Evolutionary conservation across 306 rosid genomes (phyloP).

Genomic region (Gillenia trifoliata): DNA sequence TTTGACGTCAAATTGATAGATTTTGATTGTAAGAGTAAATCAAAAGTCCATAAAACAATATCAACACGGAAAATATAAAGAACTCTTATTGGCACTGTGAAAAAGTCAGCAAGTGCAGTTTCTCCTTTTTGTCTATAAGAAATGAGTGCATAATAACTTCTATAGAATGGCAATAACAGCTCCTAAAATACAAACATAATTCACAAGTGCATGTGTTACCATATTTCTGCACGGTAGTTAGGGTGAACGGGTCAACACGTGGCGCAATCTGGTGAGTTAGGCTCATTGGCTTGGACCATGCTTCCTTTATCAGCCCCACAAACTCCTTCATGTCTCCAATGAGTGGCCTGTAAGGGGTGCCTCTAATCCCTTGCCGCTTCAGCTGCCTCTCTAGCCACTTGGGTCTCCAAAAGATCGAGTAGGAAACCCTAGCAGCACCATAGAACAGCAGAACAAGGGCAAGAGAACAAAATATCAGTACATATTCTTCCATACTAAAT

Average conservation of each 20-base stretch:
- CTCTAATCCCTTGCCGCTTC: slow-evolving; percentile 43
- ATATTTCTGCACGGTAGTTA: slow-evolving; percentile 26
- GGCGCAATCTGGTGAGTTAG: slow-evolving; percentile 36
- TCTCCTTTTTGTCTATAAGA: too few relatives aligned
- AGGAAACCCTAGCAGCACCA: slow-evolving; percentile 27
- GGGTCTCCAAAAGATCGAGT: slow-evolving; percentile 47
- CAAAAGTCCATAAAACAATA: not conserved
- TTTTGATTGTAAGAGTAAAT: not conserved
- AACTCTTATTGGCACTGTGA: not conserved
- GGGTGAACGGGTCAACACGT: slow-evolving; percentile 47
- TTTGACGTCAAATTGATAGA: too few relatives aligned
- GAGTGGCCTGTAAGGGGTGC: slow-evolving; percentile 41
- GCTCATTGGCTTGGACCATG: slow-evolving; percentile 44
- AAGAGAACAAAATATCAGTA: slow-evolving; percentile 9
- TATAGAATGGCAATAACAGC: too few relatives aligned
- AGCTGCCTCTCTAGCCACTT: slow-evolving; percentile 33
- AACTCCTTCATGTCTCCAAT: slow-evolving; percentile 44
- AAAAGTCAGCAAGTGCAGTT: too few relatives aligned
- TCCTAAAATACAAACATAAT: too few relatives aligned
- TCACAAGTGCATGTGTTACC: slow-evolving; percentile 15
- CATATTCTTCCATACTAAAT: slow-evolving; percentile 23
- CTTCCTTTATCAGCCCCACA: slow-evolving; percentile 35
- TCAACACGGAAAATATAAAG: not conserved
- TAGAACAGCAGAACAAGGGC: slow-evolving; percentile 22
- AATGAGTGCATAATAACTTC: too few relatives aligned